Conservation (phyloP, 768 basidiomycete genomes). For the Astraeus odoratus region DNA sequence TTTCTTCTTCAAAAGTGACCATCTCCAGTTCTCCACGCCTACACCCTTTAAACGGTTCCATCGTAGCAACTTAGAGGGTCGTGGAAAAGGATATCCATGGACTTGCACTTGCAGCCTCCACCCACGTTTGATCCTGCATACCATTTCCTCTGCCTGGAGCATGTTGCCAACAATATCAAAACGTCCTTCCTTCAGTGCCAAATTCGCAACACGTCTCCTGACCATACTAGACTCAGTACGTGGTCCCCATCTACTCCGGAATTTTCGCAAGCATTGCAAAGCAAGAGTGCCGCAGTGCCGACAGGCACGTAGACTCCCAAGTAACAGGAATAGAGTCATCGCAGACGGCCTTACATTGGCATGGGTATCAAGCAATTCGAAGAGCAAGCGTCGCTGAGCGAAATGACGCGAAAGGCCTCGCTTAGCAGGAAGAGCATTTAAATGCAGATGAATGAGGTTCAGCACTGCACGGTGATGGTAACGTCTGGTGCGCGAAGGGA, state of each 20-base stretch:
- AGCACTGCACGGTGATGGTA: slow-evolving; percentile 33
- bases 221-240: slow-evolving; percentile 51
- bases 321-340: slow-evolving; percentile 51
- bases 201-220: slow-evolving; percentile 46
- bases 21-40: slow-evolving; percentile 27
- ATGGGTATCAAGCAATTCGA: slow-evolving; percentile 39
- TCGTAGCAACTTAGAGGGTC: slow-evolving; percentile 8
- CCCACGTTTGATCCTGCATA: slow-evolving; percentile 5
- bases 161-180: slow-evolving; percentile 37
- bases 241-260: slow-evolving; percentile 50
- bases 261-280: slow-evolving; percentile 35
- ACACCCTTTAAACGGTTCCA: slow-evolving; percentile 15
- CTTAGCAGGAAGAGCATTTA: slow-evolving; percentile 27
- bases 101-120: slow-evolving; percentile 9
- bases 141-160: slow-evolving; percentile 11
- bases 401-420: slow-evolving; percentile 39
- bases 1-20: slow-evolving; percentile 21
- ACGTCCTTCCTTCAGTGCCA: slow-evolving; percentile 63
- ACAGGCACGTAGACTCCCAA: slow-evolving; percentile 43
- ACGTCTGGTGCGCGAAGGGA: slow-evolving; percentile 38
- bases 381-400: slow-evolving; percentile 37
- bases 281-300: slow-evolving; percentile 52
- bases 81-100: slow-evolving; percentile 4
- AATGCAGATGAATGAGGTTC: slow-evolving; percentile 44
- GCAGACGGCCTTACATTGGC: slow-evolving; percentile 48